Evolutionary conservation across 2,329 filamentous ascomycete genomes (phyloP), one percentile per base, ranked within the genome.

Genomic region (Aspergillus pseudoterreus): DNA sequence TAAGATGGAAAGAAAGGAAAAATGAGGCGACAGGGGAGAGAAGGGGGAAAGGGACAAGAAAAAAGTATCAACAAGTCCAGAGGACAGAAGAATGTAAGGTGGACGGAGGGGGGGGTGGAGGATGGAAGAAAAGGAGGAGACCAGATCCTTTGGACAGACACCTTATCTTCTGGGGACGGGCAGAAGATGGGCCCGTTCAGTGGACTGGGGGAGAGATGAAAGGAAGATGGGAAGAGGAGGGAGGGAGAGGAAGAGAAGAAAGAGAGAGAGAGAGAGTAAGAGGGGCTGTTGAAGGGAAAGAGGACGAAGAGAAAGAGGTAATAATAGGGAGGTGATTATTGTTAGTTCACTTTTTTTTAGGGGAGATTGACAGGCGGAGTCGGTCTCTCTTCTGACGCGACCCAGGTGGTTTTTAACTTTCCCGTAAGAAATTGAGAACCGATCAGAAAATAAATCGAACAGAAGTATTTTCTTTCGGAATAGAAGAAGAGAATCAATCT

Each of bases 181-280:
- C 58, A 70, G 58, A 58, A 59, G 59, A 64, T 55, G 49, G 65
- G 63, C 60, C 60, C 61, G 60, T 55, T 65, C 52, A 55, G 49
- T 44, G 57, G 51, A 56, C 53, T 43, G 49, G 56, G 53, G 49
- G 45, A 38, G 49, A 27, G 47, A 44, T 46, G 47, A 52, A 57
- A 56, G 44, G 48, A 51, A 47, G 39, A 46, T n/a, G 45, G 48
- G 30, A 45, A 45, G 46, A 47, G 51, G 58, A 57, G 45, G 47
- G 53, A 48, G 36, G 44, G 55, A 55, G 51, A 52, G 51, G 54
- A 6, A 50, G 55, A 56, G 54, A 55, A 55, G 52, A 52, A 51
- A 53, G 59, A 53, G 51, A 54, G 21, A 51, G 53, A 57, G 47
- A 49, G 41, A 45, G 41, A 50, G 51, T 35, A 56, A 50, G 44